These are phyloP conservation scores for Typha latifolia DNA, from an alignment of 176 grass and related monocot species.

Conservation along the genomic window DNA sequence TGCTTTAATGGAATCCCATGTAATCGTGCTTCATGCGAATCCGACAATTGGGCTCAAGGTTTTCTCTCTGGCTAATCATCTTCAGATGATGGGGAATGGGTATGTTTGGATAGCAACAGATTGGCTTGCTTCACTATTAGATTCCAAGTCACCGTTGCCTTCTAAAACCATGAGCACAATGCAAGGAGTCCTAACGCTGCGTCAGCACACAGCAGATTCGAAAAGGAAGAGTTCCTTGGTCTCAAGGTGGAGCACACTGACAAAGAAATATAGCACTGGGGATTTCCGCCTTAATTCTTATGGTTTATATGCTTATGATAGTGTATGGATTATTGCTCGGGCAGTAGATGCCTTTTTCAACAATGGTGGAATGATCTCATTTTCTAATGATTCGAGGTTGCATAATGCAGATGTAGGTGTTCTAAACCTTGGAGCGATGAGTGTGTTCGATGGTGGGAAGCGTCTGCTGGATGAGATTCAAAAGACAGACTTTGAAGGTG, in stretches of 20 bases:
- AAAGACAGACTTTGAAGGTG: constrained; percentile 55
- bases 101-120: constrained; percentile 96
- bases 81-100: constrained; percentile 75
- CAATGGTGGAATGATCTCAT: constrained; percentile 62
- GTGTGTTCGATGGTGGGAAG: constrained; percentile 58
- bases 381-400: constrained; percentile 63
- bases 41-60: constrained; percentile 31
- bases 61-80: constrained; percentile 49
- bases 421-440: constrained; percentile 79
- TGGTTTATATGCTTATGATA: constrained; percentile 79
- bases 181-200: constrained; percentile 82
- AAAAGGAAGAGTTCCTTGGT: constrained; percentile 57
- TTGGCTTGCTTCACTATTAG: constrained; percentile 69
- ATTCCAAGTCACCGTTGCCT: constrained; percentile 52
- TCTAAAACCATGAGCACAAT: constrained; percentile 51
- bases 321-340: constrained; percentile 68
- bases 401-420: constrained; percentile 32
- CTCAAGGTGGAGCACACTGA: constrained; percentile 58
- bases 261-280: constrained; percentile 52
- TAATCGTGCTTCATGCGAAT: constrained; percentile 67
- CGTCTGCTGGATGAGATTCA: constrained; percentile 48
- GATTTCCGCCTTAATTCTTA: constrained; percentile 43
- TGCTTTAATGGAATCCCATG: constrained; percentile 67
- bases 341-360: constrained; percentile 74
- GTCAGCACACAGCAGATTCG: constrained; percentile 54